Base-by-base conservation (phyloP, 345 rosid species). In the Arabis alpina region DNA sequence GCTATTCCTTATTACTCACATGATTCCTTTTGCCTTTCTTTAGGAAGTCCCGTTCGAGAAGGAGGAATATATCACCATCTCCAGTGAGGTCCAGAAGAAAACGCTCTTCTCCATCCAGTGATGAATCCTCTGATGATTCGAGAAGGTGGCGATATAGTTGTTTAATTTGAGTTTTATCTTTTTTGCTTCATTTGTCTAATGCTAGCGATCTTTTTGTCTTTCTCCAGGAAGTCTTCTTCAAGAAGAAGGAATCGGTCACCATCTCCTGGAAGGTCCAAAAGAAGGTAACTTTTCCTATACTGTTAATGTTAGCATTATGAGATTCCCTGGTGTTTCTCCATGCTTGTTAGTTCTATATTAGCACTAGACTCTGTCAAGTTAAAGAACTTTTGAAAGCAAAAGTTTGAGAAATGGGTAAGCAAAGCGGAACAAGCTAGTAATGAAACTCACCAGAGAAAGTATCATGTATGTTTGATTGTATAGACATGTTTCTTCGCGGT, bases 401-500 rank as follows among this genome's bases (percentile, higher is more conserved):
- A 42, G 71, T 28, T 16, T 24, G 54, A 43, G 7, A 58, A 70
- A 72, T 73, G 61, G 49, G 61, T 55, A 63, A 76, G 70, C 53
- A 28, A 54, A 56, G 43, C 1, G 37, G 62, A n/a, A 60, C 13
- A 40, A 73, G 72, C 24, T 74, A 60, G 71, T 54, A 23, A 19
- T 12, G 76, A 50, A 64, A 70, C 80, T 76, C 80, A 70, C 80
- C 11, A 58, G 47, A 23, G 3, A 60, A 71, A 83, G 86, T 82
- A 79, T 88, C 77, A 90, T 92, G 86, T 85, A 81, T 87, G 89
- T 89, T 88, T 88, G 87, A 78, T 94, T 88, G 79, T 94, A 83
- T 94, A 94, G 99, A 94, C 88, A 88, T 80, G 88, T 85, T 83
- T 85, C 85, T 81, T 86, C 87, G 85, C 83, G 93, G 89, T 94